phyloP scores from a whole-genome alignment of 2,329 filamentous ascomycete species.

The Neofusicoccum laricinum region DNA sequence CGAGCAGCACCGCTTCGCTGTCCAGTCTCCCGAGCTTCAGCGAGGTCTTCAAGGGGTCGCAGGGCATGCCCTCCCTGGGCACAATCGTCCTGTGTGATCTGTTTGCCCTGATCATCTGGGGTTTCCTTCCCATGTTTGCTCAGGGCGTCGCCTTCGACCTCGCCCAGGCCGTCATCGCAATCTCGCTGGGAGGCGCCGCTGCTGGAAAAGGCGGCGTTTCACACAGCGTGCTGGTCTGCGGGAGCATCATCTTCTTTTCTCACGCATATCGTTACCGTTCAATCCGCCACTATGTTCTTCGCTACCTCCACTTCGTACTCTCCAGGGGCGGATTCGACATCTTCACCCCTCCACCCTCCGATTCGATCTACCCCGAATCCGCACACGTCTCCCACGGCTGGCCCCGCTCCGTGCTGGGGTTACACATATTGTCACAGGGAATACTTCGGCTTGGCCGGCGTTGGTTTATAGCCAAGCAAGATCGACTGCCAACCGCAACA shows the following conservation, averaged over 20 bases:
- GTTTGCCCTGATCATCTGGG: slow-evolving; percentile 78
- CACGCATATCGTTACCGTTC: slow-evolving; percentile 28
- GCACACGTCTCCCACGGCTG: slow-evolving; percentile 57
- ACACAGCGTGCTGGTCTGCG: slow-evolving; percentile 69
- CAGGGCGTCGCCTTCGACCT: slow-evolving; percentile 87
- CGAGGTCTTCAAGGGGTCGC: slow-evolving; percentile 85
- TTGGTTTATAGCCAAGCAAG: slow-evolving; percentile 18
- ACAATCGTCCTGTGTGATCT: slow-evolving; percentile 82
- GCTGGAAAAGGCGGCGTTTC: slow-evolving; percentile 66
- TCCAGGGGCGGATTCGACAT: slow-evolving; percentile 40
- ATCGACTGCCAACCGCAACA: slow-evolving; percentile 10
- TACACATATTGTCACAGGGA: slow-evolving; percentile 73
- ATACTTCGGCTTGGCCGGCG: slow-evolving; percentile 65
- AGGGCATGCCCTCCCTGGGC: slow-evolving; percentile 79
- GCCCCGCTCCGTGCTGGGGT: slow-evolving; percentile 66
- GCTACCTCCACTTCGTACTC: slow-evolving; percentile 45
- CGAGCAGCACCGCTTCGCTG: slow-evolving; percentile 69
- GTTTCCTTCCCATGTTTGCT: slow-evolving; percentile 81
- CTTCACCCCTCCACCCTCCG: slow-evolving; percentile 36
- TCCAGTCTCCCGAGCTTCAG: slow-evolving; percentile 75
- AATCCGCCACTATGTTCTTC: slow-evolving; percentile 33
- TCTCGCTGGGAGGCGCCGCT: slow-evolving; percentile 81
- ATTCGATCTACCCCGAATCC: slow-evolving; percentile 33
- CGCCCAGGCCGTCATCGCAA: slow-evolving; percentile 88
- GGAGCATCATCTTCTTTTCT: slow-evolving; percentile 60